Conservation (phyloP, 169 alveolate species). For the Besnoitia besnoiti region DNA sequence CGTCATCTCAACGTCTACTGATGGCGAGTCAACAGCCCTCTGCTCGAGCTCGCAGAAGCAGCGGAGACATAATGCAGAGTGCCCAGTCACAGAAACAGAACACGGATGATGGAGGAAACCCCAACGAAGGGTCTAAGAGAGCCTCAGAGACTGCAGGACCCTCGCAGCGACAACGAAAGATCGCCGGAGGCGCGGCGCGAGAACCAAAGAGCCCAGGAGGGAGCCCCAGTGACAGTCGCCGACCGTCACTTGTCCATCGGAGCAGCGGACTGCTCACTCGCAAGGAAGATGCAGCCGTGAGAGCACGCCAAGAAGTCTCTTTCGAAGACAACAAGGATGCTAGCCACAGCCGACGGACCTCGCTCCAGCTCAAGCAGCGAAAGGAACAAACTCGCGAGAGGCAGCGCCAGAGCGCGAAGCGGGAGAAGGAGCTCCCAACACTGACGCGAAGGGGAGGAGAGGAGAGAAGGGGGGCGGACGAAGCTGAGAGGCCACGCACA, state of each 20-base stretch:
- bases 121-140: too few species aligned
- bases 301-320: neutral
- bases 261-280: neutral
- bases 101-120: too few species aligned
- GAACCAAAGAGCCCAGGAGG: neutral
- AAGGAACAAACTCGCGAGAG: neutral
- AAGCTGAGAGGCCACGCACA: neutral
- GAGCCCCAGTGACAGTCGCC: neutral
- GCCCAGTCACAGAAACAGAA: too few species aligned
- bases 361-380: conserved; percentile 2
- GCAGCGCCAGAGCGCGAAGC: neutral
- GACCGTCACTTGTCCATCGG: neutral
- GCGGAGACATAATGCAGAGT: too few species aligned
- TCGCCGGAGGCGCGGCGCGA: too few species aligned
- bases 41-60: too few species aligned
- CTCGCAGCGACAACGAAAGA: too few species aligned
- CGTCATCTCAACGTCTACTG: too few species aligned
- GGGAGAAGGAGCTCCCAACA: neutral
- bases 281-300: neutral
- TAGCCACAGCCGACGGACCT: conserved; percentile 5
- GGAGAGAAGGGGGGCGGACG: neutral
- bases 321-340: neutral
- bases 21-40: too few species aligned
- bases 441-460: conserved; percentile 6
- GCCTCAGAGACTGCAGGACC: too few species aligned